These are phyloP conservation scores for Oidium heveae DNA, from an alignment of 2,329 filamentous ascomycete species.

Conservation along the genomic window DNA sequence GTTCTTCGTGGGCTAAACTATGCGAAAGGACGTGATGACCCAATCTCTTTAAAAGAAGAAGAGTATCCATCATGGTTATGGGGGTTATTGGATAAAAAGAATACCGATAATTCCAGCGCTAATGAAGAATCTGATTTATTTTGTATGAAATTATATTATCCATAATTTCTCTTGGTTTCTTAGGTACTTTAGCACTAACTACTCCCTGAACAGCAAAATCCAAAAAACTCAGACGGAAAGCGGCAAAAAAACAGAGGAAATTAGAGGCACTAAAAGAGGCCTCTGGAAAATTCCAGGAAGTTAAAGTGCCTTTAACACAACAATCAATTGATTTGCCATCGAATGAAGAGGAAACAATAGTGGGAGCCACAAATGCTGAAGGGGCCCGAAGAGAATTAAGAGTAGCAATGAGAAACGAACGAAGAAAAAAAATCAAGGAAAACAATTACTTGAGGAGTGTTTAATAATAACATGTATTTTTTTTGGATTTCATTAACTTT, in stretches of 20 bases:
- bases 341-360: conserved; percentile 11
- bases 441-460: conserved; percentile 64
- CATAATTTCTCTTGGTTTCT: no score
- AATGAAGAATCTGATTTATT: conserved; percentile 56
- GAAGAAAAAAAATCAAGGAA: conserved; percentile 60
- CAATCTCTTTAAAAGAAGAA: conserved; percentile 45
- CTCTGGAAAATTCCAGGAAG: conserved; percentile 37
- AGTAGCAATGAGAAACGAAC: conserved; percentile 47
- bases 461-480: conserved; percentile 14
- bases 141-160: conserved; percentile 23
- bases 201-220: conserved; percentile 38
- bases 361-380: conserved; percentile 20
- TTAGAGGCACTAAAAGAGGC: conserved; percentile 33
- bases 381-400: conserved; percentile 35
- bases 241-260: conserved; percentile 35
- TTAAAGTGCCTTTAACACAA: conserved; percentile 50
- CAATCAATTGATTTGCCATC: conserved; percentile 51
- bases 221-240: conserved; percentile 51
- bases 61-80: conserved; percentile 68
- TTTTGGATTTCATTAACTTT: no score
- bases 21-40: conserved; percentile 46
- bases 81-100: conserved; percentile 37
- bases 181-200: no score
- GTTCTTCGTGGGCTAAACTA: conserved; percentile 52
- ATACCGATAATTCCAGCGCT: conserved; percentile 21